Conservation (phyloP, 345 rosid genomes). For the Eucalyptus regnans region DNA sequence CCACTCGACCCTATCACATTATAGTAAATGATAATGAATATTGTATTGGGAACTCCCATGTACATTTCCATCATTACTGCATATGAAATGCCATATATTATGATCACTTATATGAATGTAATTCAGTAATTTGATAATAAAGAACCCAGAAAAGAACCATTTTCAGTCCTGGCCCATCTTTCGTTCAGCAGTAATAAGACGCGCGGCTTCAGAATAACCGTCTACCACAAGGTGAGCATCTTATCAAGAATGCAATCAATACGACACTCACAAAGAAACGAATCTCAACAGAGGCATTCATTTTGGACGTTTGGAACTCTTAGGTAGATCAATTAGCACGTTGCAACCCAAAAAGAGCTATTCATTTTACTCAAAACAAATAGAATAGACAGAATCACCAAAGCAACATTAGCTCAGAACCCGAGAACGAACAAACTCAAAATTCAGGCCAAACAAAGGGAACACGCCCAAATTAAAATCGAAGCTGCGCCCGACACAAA, state of each 20-base stretch:
- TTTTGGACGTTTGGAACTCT: not conserved
- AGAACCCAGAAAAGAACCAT: not conserved
- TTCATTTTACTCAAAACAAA: not conserved
- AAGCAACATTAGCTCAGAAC: not conserved
- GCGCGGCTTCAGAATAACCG: not conserved
- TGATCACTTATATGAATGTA: not conserved
- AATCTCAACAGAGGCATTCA: not conserved
- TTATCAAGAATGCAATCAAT: not conserved
- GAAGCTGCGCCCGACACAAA: not conserved
- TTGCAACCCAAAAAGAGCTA: not conserved
- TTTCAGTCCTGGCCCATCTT: not conserved
- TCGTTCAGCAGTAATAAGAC: not conserved
- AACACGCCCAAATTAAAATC: not conserved
- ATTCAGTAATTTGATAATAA: not conserved
- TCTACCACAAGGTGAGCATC: not conserved
- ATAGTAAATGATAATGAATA: not conserved
- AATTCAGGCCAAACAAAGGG: not conserved
- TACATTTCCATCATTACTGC: not conserved
- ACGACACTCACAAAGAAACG: not conserved
- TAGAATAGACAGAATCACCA: not conserved
- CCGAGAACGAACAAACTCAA: not conserved
- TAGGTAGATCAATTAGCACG: not conserved
- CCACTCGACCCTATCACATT: constrained; percentile 28
- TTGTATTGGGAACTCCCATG: not conserved
- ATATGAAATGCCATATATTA: not conserved